Conservation (phyloP, 805 yeast species). For the Teunomyces kruisii region DNA sequence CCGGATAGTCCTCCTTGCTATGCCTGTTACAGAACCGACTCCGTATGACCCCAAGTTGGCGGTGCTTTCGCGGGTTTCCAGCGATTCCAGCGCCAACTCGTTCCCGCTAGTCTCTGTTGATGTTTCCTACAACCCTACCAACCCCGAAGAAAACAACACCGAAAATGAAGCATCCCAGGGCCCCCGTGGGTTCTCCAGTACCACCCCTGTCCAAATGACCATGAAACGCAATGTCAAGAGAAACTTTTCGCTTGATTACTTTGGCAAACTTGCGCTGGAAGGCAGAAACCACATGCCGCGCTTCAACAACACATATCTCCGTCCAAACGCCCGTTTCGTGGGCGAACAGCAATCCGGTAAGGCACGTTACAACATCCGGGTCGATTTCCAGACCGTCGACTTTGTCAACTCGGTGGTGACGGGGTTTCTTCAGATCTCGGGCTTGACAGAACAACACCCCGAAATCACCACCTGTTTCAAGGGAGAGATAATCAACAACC, state of each 20-base stretch:
- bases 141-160: neutral
- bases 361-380: constrained; percentile 63
- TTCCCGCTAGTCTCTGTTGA: neutral
- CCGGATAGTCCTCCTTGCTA: neutral
- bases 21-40: constrained; percentile 3
- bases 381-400: constrained; percentile 71
- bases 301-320: constrained; percentile 46
- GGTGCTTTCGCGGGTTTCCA: neutral
- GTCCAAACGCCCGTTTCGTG: constrained; percentile 59
- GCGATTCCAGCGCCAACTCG: neutral
- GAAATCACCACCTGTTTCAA: constrained; percentile 69
- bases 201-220: neutral
- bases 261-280: neutral
- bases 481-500: constrained; percentile 65
- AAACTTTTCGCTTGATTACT: neutral
- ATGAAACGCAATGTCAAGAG: neutral
- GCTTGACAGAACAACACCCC: constrained; percentile 61
- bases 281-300: constrained; percentile 10
- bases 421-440: constrained; percentile 66
- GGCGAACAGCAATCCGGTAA: constrained; percentile 74
- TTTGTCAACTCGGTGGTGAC: constrained; percentile 43
- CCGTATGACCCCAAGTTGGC: constrained; percentile 1
- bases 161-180: neutral
- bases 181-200: neutral
- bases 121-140: constrained; percentile 1